Evolutionary conservation across 148 eudicot species (phyloP), one percentile per base, ranked within the genome.

Genomic region (Cornus florida): DNA sequence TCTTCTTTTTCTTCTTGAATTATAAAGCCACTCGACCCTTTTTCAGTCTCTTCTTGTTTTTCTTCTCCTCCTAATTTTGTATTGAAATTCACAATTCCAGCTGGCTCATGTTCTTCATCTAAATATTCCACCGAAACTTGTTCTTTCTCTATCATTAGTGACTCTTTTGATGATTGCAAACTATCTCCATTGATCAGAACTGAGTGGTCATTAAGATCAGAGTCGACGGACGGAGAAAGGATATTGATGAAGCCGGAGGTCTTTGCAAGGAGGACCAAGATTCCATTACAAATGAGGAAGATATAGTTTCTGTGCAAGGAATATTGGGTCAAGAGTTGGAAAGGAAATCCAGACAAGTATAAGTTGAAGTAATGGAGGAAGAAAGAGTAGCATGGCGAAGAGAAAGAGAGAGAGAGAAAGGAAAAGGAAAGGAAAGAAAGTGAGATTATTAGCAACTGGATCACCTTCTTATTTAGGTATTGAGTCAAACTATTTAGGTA

Each of bases 1-100:
- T 35, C 85, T 80, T 62, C 81, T 13, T 72, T 71, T 41, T 17
- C 46, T 53, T 12, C 19, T 53, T 53, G 4, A 43, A 43, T 9
- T 43, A 43, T 43, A 53, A 53, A 53, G 59, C 19, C 59, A 53
- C 59, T 12, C 19, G 12, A 53, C 2, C 7, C 59, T 53, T 53
- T 53, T 53, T 4, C 59, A 53, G 12, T 53, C 59, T 53, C 59
- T 53, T 53, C 59, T 53, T 16, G 19, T 35, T 35, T 2, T 35
- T 35, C 5, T 35, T 35, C 38, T 35, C 38, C 38, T 35, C 38
- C 38, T 35, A 2, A 2, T 35, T 35, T 35, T 35, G 38, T 35
- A 35, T 35, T 35, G 1, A 35, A 35, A 35, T 35, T 35, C 38
- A 35, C 38, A 35, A 4, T 35, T 35, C 5, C 38, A 35, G 28